Conservation (phyloP, 2,329 filamentous ascomycete species). For the Cadophora malorum region DNA sequence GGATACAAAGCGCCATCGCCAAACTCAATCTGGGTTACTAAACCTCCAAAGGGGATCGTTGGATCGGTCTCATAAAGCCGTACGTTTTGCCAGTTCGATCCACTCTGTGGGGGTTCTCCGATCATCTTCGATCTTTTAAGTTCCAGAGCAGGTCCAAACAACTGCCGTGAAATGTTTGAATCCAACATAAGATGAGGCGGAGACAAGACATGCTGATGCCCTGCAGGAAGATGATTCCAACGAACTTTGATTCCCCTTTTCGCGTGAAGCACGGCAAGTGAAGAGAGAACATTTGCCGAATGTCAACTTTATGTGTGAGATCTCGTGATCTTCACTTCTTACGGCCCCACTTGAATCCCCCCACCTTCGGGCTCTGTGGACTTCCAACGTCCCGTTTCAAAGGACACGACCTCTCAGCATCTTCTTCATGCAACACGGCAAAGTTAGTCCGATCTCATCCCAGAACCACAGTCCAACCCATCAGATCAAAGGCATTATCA, state of each 20-base stretch:
- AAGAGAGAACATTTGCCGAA: constrained; percentile 19
- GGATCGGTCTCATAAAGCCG: not conserved
- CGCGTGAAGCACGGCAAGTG: constrained; percentile 17
- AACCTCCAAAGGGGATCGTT: not conserved
- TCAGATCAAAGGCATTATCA: constrained; percentile 14
- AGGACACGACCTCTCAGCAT: not conserved
- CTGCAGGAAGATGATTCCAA: not conserved
- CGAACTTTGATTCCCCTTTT: constrained; percentile 10
- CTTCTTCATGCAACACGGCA: not conserved
- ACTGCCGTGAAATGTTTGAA: constrained; percentile 17
- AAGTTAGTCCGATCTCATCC: constrained; percentile 2
- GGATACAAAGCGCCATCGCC: not conserved
- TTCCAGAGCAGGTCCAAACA: constrained; percentile 16
- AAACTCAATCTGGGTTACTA: constrained; percentile 4
- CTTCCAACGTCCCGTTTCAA: constrained; percentile 4
- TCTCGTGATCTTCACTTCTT: constrained; percentile 15
- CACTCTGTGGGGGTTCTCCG: constrained; percentile 6
- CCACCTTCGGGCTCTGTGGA: not conserved
- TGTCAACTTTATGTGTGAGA: not conserved
- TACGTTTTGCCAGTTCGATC: not conserved
- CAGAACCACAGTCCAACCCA: not conserved
- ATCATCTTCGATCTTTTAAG: not conserved
- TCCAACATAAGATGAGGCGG: not conserved
- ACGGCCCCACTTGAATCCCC: not conserved
- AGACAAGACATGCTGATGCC: not conserved